Percentiles rank a stretch among this genome's conserved stretches.
Conservation (phyloP, 352 stramenopile genomes). For the Globisporangium rhizosaccharum region DNA sequence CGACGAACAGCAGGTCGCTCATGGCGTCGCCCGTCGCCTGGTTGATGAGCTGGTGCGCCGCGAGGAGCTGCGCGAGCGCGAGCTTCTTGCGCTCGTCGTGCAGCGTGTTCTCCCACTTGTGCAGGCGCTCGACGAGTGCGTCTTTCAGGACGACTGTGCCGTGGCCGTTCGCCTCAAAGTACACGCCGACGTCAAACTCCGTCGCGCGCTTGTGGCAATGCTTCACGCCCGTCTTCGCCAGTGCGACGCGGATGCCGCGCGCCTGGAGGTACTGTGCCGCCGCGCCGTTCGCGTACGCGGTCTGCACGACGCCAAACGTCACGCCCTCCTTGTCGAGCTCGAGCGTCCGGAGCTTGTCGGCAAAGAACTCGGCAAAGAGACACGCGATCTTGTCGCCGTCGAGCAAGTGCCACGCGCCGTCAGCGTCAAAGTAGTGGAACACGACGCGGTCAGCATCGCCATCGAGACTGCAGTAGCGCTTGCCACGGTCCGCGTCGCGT, state of each 20-base stretch:
- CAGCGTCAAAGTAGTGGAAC: conserved; percentile 92
- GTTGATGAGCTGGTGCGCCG: conserved; percentile 92
- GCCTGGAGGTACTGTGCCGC: conserved; percentile 87
- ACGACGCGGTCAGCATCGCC: conserved; percentile 98
- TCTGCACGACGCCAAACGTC: conserved; percentile 96
- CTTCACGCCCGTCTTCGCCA: conserved; percentile 98
- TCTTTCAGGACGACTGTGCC: conserved; percentile 97
- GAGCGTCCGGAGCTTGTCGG: conserved; percentile 83
- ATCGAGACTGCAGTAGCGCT: conserved; percentile 93
- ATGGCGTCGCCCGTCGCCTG: conserved; percentile 97
- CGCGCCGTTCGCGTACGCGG: conserved; percentile 98
- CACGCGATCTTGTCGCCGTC: conserved; percentile 98
- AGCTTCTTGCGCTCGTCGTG: conserved; percentile 78
- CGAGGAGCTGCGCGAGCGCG: conserved; percentile 77
- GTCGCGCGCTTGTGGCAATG: conserved; percentile 94
- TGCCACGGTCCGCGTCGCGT: conserved; percentile 58
- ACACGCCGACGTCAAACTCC: conserved; percentile 97
- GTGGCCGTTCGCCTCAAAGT: conserved; percentile 99
- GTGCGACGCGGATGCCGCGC: conserved; percentile 62
- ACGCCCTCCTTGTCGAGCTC: conserved; percentile 71
- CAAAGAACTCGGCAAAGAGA: conserved; percentile 93
- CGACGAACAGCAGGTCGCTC: conserved; percentile 95
- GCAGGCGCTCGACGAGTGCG: conserved; percentile 76
- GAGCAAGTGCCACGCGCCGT: conserved; percentile 81
- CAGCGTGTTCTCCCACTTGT: conserved; percentile 71